Base-by-base conservation (phyloP, 2,329 filamentous ascomycete species). In the Colletotrichum phormii region DNA sequence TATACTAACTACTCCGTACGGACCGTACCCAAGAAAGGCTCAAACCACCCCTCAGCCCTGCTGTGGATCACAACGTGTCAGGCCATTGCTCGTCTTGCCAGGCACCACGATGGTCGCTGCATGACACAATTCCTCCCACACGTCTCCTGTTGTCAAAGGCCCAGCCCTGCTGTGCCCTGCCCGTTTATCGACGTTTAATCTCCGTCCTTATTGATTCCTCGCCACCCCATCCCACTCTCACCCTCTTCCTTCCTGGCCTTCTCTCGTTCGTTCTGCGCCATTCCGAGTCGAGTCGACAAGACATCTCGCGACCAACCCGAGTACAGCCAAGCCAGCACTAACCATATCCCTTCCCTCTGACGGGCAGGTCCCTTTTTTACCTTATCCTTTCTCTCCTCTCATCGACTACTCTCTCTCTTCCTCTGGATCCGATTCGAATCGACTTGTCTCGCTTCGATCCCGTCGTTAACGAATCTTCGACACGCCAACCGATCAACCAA, bases 331-430 rank as follows among this genome's bases (percentile, higher is more conserved):
- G 66, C 70, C 66, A 72, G 66, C 60, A 73, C 31, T 51, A 55
- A 29, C 13, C 29, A 15, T 37, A 71, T n/a, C 74, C 76, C 75
- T 78, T 77, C 78, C 75, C 75, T 78, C 77, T 76, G 71, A 75
- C 77, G 79, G 81, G 80, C 82, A 77, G 80, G 79, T 76, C 78
- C 79, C 78, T 75, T 76, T 78, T 74, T 74, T 68, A 72, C 67
- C 55, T 75, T 61, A 74, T 61, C 70, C 69, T 75, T 33, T 24
- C 26, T 71, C n/a, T 72, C 35, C 61, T 67, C 42, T 55, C 42
- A 26, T 37, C 51, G 59, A 35, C 37, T 24, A 51, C 22, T 29
- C 55, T 53, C 60, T 61, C 55, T 35, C 7, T 3, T 18, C 49
- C 24, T 72, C 73, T 68, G 74, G 70, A 73, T 70, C 74, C 75